Conservation (phyloP, 169 alveolate genomes). For the Perkinsus olseni region DNA sequence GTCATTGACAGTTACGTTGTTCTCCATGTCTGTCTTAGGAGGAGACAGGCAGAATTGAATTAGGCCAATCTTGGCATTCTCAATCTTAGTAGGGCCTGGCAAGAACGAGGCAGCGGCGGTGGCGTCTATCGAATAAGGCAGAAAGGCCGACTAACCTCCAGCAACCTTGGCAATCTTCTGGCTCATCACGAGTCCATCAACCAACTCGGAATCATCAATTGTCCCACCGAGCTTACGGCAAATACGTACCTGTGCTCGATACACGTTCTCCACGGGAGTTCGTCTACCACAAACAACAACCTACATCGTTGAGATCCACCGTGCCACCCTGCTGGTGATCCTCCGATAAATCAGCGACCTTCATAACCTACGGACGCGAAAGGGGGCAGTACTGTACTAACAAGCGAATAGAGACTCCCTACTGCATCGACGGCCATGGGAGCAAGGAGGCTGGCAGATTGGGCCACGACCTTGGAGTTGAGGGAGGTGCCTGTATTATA, state of each 20-base stretch:
- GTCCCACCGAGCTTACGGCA: constrained; percentile 95
- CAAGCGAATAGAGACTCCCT: background rate
- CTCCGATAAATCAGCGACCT: background rate
- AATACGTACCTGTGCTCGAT: background rate
- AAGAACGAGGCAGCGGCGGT: no score
- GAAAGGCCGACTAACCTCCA: no score
- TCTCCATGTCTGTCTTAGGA: constrained; percentile 99
- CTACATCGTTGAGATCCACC: background rate
- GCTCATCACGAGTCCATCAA: constrained; percentile 94
- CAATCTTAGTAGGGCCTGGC: constrained; percentile 76
- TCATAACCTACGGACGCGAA: background rate
- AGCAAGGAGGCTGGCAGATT: constrained; percentile 88
- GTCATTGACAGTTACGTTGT: constrained; percentile 86
- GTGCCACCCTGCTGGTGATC: background rate
- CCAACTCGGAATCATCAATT: constrained; percentile 94
- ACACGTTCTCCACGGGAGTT: background rate
- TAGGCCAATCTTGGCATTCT: constrained; percentile 89
- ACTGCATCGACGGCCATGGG: constrained; percentile 99
- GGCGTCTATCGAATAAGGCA: no score
- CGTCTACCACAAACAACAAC: background rate
- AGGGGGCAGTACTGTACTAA: background rate
- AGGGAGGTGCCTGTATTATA: constrained; percentile 90
- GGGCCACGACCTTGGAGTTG: constrained; percentile 94
- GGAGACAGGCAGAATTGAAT: constrained; percentile 96
- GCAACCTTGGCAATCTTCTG: constrained; percentile 89